Base-by-base conservation (phyloP, 2,329 filamentous ascomycete genomes). In the Aspergillus sp. region DNA sequence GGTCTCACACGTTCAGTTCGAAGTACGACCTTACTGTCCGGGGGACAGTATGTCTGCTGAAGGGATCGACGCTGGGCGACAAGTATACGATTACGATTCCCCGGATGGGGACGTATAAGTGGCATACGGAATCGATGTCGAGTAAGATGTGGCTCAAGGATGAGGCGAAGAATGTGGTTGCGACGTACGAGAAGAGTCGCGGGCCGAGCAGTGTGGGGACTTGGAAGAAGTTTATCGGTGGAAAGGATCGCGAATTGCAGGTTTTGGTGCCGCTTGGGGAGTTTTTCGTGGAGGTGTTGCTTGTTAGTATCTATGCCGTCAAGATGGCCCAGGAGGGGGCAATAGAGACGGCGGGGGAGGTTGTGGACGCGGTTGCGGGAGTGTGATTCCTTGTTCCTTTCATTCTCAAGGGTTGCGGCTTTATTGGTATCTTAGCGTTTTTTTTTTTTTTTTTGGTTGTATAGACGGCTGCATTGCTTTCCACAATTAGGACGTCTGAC, bases 111-210 rank as follows among this genome's bases (percentile, higher is more conserved):
- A 28, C 5, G 19, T 57, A 49, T 7, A 48, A 17, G 46, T 57
- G 54, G 54, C 6, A 25, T 15, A 57, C 46, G 19, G 54, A 57
- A 6, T 17, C 25, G 38, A 3, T 57, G 19, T 28, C n/a, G 19
- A 22, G n/a, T 30, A 57, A 50, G 46, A 57, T 57, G 54, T 49
- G 45, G 54, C 22, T 57, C 28, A 57, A 50, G 30, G 54, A 57
- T 49, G 45, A 49, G 6, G 28, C 7, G 6, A 41, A 38, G 17
- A 34, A n/a, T 22, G 46, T 49, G 17, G 31, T 57, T 9, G 54
- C 54, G 19, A 34, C 28, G 9, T 57, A 57, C 8, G 45, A 49
- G n/a, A 57, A 57, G 54, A 57, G 45, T 43, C 13, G 19, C 9
- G 54, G 8, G 54, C 45, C 25, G 22, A 49, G 25, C 2, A 49